Conservation (phyloP, 176 grass and related monocot genomes). For the Elymus sibiricus region DNA sequence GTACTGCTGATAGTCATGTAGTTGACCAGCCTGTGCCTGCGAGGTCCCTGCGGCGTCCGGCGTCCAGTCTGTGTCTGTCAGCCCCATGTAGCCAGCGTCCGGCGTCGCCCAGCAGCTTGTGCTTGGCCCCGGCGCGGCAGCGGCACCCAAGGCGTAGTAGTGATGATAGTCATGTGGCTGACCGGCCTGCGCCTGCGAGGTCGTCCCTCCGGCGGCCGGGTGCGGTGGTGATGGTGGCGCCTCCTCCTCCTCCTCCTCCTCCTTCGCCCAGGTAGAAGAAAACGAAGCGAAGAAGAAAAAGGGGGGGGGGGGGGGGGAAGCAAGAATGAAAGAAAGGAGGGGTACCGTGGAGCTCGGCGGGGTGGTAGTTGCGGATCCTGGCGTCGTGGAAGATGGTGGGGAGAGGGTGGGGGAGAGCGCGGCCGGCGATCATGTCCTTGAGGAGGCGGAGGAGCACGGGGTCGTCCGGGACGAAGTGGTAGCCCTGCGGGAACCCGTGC, state of each 20-base stretch:
- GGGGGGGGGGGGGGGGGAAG: too few species aligned
- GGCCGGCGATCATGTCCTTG: not conserved
- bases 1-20: not conserved
- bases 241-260: not conserved
- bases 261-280: too few species aligned
- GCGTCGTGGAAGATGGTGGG: not conserved
- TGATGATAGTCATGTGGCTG: not conserved
- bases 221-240: not conserved
- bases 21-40: not conserved
- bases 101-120: not conserved
- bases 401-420: not conserved
- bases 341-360: conserved; percentile 12
- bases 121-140: not conserved
- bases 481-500: conserved; percentile 22
- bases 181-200: not conserved
- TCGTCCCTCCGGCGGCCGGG: too few species aligned
- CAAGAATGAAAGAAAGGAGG: not conserved
- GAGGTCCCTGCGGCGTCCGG: not conserved
- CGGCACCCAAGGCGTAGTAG: not conserved
- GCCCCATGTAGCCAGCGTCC: not conserved
- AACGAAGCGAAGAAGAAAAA: not conserved
- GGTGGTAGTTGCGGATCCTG: conserved; percentile 13
- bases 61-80: not conserved
- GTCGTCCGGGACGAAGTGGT: not conserved
- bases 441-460: not conserved